Base-by-base conservation (phyloP, 495 filamentous ascomycete genomes). In the Aspergillus sclerotioniger region DNA sequence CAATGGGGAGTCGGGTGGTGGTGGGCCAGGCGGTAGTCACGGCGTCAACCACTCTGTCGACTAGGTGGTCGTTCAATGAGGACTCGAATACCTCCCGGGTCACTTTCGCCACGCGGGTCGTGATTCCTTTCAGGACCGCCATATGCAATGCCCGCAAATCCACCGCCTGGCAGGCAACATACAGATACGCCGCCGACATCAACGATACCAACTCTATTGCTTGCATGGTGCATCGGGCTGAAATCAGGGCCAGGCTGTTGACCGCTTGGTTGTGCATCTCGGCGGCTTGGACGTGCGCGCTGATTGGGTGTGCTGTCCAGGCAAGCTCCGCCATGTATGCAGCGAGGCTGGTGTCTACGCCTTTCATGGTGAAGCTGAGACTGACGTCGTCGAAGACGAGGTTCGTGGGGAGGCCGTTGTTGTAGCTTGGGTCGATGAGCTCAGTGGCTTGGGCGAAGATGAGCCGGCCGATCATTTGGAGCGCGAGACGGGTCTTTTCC, bases 291-390 rank as follows among this genome's bases (percentile, higher is more conserved):
- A 84, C 75, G 61, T 84, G 80, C 1, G 70, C 65, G 58, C 76
- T 79, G 56, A 86, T 74, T 0, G 82, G 81, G 29, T 78, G 71
- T 2, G 83, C 78, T 8, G 82, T 71, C 58, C 76, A 82, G 0
- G 70, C 76, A 15, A 80, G 71, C 64, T 89, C 86, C 4, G 84
- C 77, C 68, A 80, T 80, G 57, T 85, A 85, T 1, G 85, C 77
- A 0, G 86, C 84, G 73, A 85, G 83, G 59, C 76, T 82, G 61
- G 87, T 80, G 58, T 89, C 86, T 7, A 85, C 74, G 0, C 84
- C 84, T 64, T 88, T 88, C 66, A 82, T 71, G 0, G 76, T 79
- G 58, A 82, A 88, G 16, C 74, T 81, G 13, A 70, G 46, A 45
- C 76, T 82, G 0, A 84, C 82, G 16, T 87, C 80, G 62, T 87